These are phyloP conservation scores for Aspergillus brunneoviolaceus DNA, from an alignment of 2,329 filamentous ascomycete species.

Conservation along the genomic window DNA sequence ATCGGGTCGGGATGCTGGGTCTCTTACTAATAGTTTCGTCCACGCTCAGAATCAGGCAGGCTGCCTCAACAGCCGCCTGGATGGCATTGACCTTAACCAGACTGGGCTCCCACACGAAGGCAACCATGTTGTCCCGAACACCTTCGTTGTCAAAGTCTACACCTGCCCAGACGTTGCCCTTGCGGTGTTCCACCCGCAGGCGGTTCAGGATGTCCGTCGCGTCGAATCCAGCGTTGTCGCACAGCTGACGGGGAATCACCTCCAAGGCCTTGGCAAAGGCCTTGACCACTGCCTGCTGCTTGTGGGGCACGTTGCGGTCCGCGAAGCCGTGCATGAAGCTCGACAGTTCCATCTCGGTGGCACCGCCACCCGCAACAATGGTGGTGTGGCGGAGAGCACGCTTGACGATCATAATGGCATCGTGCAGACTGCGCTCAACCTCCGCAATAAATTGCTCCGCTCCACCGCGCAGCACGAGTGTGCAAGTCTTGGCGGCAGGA, in stretches of 20 bases:
- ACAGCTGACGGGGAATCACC: slow-evolving; percentile 92
- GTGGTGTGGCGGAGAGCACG: slow-evolving; percentile 91
- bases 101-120: slow-evolving; percentile 96
- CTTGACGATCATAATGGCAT: slow-evolving; percentile 99
- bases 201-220: slow-evolving; percentile 97
- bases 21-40: slow-evolving; percentile 88
- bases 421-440: slow-evolving; percentile 94
- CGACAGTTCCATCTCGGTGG: slow-evolving; percentile 94
- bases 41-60: slow-evolving; percentile 90
- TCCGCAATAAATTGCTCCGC: slow-evolving; percentile 99
- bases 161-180: slow-evolving; percentile 89
- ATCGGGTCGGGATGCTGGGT: slow-evolving; percentile 7
- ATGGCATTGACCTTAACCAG: slow-evolving; percentile 97
- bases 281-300: slow-evolving; percentile 97
- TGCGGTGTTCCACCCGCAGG: slow-evolving; percentile 91
- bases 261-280: slow-evolving; percentile 96
- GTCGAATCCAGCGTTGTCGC: slow-evolving; percentile 98
- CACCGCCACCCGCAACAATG: slow-evolving; percentile 93
- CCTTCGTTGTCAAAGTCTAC: slow-evolving; percentile 94
- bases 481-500: slow-evolving; percentile 94
- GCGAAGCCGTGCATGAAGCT: slow-evolving; percentile 90
- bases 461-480: slow-evolving; percentile 87
- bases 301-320: slow-evolving; percentile 87
- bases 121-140: slow-evolving; percentile 89
- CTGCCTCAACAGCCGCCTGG: slow-evolving; percentile 91